Evolutionary conservation across 2,329 filamentous ascomycete species (phyloP).

Genomic region (Biscogniauxia mediterranea): DNA sequence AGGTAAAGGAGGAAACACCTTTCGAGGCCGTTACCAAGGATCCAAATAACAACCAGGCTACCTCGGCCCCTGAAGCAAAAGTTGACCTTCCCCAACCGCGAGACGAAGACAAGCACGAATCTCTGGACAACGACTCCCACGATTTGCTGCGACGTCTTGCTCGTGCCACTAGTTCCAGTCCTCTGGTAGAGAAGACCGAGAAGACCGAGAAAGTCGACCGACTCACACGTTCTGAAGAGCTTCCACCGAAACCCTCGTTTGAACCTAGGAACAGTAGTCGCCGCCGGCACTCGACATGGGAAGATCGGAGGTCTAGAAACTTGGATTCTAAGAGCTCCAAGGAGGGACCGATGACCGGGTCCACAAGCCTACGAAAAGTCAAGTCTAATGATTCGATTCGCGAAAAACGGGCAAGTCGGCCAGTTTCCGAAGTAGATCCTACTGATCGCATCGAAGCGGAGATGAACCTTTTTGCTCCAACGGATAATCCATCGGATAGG

Average conservation of each 20-base stretch:
- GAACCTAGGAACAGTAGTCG: constrained; percentile 17
- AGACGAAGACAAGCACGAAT: constrained; percentile 8
- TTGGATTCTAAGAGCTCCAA: constrained; percentile 29
- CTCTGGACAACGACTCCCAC: constrained; percentile 40
- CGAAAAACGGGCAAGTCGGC: constrained; percentile 48
- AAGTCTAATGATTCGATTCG: constrained; percentile 46
- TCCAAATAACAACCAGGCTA: constrained; percentile 1
- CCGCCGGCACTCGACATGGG: constrained; percentile 14
- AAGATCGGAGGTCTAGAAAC: constrained; percentile 21
- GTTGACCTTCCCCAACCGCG: constrained; percentile 9
- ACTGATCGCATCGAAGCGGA: constrained; percentile 57
- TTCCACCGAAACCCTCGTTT: constrained; percentile 9
- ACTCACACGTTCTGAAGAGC: constrained; percentile 6
- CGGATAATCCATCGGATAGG: constrained; percentile 54
- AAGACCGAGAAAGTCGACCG: constrained; percentile 16
- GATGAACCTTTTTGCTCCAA: constrained; percentile 54
- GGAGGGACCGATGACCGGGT: constrained; percentile 44
- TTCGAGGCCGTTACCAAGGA: constrained; percentile 7
- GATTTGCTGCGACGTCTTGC: constrained; percentile 51
- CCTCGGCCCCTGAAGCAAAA: constrained; percentile 10
- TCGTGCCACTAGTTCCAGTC: constrained; percentile 46
- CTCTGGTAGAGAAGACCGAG: constrained; percentile 29
- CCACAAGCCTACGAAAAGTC: constrained; percentile 42
- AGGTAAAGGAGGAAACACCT: constrained; percentile 10
- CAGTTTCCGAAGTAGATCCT: constrained; percentile 52